Base-by-base conservation (phyloP, 2,329 filamentous ascomycete species). In the Diatrype stigma region DNA sequence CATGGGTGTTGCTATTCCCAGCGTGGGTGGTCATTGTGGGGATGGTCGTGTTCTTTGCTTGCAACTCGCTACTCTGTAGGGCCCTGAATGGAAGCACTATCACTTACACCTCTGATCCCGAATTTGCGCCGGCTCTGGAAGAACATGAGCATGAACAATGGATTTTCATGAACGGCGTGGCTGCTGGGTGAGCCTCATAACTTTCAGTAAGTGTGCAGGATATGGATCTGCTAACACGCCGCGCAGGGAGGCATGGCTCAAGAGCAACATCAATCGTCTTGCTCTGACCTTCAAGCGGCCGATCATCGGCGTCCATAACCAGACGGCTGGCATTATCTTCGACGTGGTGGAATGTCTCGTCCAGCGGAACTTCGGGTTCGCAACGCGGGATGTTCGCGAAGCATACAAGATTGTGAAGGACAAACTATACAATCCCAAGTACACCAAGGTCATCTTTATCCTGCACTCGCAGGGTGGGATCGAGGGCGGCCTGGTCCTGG, bases 141-240 rank as follows among this genome's bases (percentile, higher is more conserved):
- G 74, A 80, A 56, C 77, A 82, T 63, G 71, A 73, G 11, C 74
- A 82, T 48, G 88, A 92, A 69, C 79, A 85, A 60, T 93, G 89
- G 89, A 76, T 92, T n/a, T 92, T 88, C 63, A 67, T 92, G 47
- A 92, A 92, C 61, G 89, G 89, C 1, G 82, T 91, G 26, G 81
- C 78, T 10, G 77, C 78, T 32, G 80, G 78, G 81, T 84, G 68
- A 52, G 77, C 71, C 16, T 32, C 19, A 65, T 46, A 23, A 26
- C 19, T 5, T 45, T 17, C 22, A 3, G 40, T 44, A 46, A 42
- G 45, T 48, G 19, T 44, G 6, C 42, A 16, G 34, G 34, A 37
- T 17, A 6, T 7, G 16, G 6, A 17, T n/a, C n/a, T n/a, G n/a
- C 34, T 37, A 17, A 14, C 4, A 37, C 34, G 14, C 4, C n/a